Base-by-base conservation (phyloP, 2,329 filamentous ascomycete genomes). In the Blastomyces percursus region DNA sequence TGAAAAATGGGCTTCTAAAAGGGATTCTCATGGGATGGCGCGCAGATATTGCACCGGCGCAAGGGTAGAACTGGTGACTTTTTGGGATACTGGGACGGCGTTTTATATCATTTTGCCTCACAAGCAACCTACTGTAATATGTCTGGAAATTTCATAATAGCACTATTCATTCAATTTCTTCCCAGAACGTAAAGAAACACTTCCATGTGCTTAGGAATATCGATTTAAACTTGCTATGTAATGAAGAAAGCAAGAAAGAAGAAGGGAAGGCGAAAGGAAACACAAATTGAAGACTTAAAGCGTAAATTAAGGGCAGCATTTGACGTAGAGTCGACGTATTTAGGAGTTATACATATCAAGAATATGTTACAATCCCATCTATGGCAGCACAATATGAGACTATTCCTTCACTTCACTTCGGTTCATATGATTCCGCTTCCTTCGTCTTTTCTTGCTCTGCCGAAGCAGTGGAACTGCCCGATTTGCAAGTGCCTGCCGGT, bases 401-500 rank as follows among this genome's bases (percentile, higher is more conserved):
- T 11, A 3, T 4, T 24, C 11, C 21, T 48, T 48, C n/a, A 48
- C 46, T 24, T 12, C 46, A 5, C 46, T 2, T 14, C 46, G 16
- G 50, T 16, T 19, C 27, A 2, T 12, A 30, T 30, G 16, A 19
- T 52, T 52, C 24, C 7, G 24, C 14, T 55, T 38, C 51, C 11
- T 12, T 30, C 12, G 30, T 1, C 27, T 55, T 35, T 35, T 2
- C 30, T 35, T n/a, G 30, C 2, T 32, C 9, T 11, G 30, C 9
- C 32, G 30, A 55, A 55, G 32, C 2, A 38, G 27, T 21, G 66
- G 67, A 21, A 71, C 62, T 44, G 16, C 24, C 50, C 69, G 70
- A 30, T 61, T 64, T 1, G 67, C 66, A 27, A 73, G 64, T 24
- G 71, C 60, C 9, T 32, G 7, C 27, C 30, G 27, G 3, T 63